Evolutionary conservation across 2,329 filamentous ascomycete species (phyloP).

Genomic region (Trichoderma endophyticum): DNA sequence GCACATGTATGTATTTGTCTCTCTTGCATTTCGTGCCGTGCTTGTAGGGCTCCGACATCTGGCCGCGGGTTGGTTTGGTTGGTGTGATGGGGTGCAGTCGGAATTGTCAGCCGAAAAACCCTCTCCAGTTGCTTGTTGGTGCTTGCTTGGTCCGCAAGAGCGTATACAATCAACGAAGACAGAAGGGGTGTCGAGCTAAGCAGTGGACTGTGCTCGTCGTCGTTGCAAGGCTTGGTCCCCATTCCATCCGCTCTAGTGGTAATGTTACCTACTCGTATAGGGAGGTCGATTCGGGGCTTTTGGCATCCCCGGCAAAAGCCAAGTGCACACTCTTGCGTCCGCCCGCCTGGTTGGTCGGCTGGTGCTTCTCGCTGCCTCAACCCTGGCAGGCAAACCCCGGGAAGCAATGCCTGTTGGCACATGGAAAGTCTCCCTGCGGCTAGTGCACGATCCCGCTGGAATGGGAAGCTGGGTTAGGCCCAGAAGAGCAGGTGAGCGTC

Average conservation of each 20-base stretch:
- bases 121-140: background rate
- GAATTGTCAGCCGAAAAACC: conserved; percentile 6
- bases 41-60: conserved; percentile 3
- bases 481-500: conserved; percentile 13
- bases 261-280: conserved; percentile 20
- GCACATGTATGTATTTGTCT: background rate
- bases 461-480: conserved; percentile 18
- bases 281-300: conserved; percentile 11
- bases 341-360: background rate
- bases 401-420: conserved; percentile 16
- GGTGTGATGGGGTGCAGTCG: conserved; percentile 1
- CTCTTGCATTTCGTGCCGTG: background rate
- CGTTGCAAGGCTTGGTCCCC: background rate
- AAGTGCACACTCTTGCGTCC: conserved; percentile 12
- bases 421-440: conserved; percentile 15
- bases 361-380: background rate
- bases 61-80: background rate
- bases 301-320: conserved; percentile 13
- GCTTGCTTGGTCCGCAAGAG: background rate
- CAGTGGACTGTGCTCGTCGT: background rate
- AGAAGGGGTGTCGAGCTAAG: background rate
- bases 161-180: background rate
- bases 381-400: background rate
- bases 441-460: conserved; percentile 20
- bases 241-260: conserved; percentile 14